phyloP scores from a whole-genome alignment of 2,329 filamentous ascomycete species.

The Cordyceps javanica region DNA sequence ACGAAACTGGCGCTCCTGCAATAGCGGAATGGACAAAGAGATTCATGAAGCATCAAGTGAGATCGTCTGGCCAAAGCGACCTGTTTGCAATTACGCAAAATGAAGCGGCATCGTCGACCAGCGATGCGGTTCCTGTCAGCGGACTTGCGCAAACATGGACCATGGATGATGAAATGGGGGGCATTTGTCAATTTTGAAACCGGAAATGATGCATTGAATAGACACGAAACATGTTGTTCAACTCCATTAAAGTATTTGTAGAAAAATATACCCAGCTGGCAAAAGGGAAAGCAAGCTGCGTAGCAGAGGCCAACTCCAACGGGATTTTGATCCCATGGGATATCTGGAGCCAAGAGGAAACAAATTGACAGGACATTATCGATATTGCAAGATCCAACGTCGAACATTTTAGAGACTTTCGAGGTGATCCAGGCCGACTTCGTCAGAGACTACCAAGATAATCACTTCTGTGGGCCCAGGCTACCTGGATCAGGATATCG shows the following conservation, averaged over 20 bases:
- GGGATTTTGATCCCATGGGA: too few relatives aligned
- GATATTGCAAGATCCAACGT: too few relatives aligned
- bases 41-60: conserved; percentile 50
- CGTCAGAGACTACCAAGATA: too few relatives aligned
- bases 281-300: background rate
- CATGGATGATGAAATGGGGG: conserved; percentile 73
- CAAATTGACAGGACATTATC: too few relatives aligned
- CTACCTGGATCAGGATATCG: too few relatives aligned
- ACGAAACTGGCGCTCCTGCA: conserved; percentile 91
- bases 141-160: conserved; percentile 83
- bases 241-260: background rate
- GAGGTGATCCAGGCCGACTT: too few relatives aligned
- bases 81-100: conserved; percentile 53
- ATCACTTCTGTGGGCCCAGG: too few relatives aligned
- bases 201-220: background rate
- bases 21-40: conserved; percentile 58
- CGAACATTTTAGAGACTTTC: too few relatives aligned
- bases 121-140: conserved; percentile 42
- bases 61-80: conserved; percentile 45
- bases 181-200: conserved; percentile 48
- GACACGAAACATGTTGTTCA: background rate
- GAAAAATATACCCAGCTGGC: background rate
- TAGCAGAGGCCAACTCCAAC: too few relatives aligned
- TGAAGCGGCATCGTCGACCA: conserved; percentile 32
- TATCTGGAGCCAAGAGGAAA: too few relatives aligned